Base-by-base conservation (phyloP, 768 basidiomycete genomes). In the Lanmaoa pseudosensibilis region DNA sequence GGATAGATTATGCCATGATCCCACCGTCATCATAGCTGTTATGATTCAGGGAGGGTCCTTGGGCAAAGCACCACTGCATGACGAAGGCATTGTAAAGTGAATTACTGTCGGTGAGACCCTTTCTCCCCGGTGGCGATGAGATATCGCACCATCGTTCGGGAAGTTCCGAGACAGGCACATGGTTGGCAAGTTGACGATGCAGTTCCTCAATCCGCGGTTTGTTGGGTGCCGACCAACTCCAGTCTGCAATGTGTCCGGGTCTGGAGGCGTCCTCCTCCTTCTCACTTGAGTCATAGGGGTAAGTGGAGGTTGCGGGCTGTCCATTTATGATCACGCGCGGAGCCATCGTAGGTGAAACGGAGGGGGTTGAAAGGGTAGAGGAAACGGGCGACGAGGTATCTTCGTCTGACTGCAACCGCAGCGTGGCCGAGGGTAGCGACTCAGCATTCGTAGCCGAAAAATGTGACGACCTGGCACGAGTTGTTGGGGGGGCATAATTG, bases 1-100 rank as follows among this genome's bases (percentile, higher is more conserved):
- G 10, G 2, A 23, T 18, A 5, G 9, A n/a, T 67, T 32, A 71
- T 7, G 60, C 56, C 55, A 70, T 52, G 41, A 72, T 60, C 12
- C 50, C 64, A 5, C 51, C 54, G 5, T 53, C 55, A 11, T 50
- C 48, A 50, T 64, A 67, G 2, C n/a, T 18, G 25, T 48, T 23
- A 40, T 58, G 56, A 9, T 45, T 57, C 53, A 52, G 75, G 51
- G 63, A 75, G 66, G 68, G 68, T 50, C 45, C 77, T 60, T 80
- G 77, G 9, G 84, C 84, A 69, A 88, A 88, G 68, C 86, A 87
- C 86, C 86, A 88, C 66, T 85, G 81, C 52, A 74, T 63, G 48
- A 87, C 80, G 56, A 87, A 83, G 23, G 84, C 83, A 52, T 86
- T 79, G 63, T 87, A 87, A 16, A 72, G 70, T 30, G 73, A 66